Conservation (phyloP, 768 basidiomycete species). For the Hypholoma sublateritium region DNA sequence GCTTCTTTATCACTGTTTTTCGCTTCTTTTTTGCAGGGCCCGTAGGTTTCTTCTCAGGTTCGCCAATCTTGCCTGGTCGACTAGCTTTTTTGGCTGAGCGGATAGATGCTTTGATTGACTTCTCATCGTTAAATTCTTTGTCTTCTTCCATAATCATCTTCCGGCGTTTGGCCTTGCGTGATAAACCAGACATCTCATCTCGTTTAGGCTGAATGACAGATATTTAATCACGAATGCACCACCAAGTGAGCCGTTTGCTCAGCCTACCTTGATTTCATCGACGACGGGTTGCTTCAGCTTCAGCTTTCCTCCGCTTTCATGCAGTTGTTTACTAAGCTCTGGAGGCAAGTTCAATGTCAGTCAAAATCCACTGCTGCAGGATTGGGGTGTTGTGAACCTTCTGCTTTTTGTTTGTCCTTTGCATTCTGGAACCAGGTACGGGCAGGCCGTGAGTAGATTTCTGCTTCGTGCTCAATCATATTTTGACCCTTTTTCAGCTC, state of each 20-base stretch:
- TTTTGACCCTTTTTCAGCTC: constrained; percentile 94
- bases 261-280: constrained; percentile 41
- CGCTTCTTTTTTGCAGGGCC: constrained; percentile 31
- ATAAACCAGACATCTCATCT: constrained; percentile 78
- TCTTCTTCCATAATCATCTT: constrained; percentile 87
- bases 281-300: constrained; percentile 33
- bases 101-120: constrained; percentile 69
- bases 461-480: constrained; percentile 88
- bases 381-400: constrained; percentile 49
- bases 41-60: constrained; percentile 34
- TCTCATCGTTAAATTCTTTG: constrained; percentile 54
- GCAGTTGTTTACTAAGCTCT: constrained; percentile 78
- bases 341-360: neutral
- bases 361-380: neutral
- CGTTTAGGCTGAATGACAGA: constrained; percentile 57
- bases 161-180: constrained; percentile 84
- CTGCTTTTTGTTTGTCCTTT: constrained; percentile 78
- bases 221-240: neutral
- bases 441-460: constrained; percentile 91
- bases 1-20: constrained; percentile 33
- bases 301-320: constrained; percentile 55
- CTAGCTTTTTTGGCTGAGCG: constrained; percentile 83
- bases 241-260: neutral
- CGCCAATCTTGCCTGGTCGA: constrained; percentile 74
- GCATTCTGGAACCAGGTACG: constrained; percentile 97